Evolutionary conservation across 495 filamentous ascomycete genomes (phyloP).

Genomic region (Lasiosphaeris hirsuta): DNA sequence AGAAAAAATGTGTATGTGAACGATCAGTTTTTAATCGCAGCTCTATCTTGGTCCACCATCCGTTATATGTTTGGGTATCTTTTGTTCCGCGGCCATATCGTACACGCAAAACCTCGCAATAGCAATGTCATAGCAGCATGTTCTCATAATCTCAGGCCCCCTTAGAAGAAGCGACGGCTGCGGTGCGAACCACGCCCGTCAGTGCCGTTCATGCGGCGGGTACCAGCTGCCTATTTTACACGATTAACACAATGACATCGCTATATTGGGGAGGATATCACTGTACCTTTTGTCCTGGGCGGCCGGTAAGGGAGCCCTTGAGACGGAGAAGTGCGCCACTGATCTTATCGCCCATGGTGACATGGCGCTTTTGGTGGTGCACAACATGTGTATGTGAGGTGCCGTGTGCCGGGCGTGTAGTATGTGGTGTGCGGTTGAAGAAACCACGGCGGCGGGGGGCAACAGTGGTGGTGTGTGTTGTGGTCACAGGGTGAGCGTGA

Average conservation of each 20-base stretch:
- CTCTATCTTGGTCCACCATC: too few relatives aligned
- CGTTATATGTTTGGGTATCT: too few relatives aligned
- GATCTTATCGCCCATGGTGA: conserved; percentile 64
- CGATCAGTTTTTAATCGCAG: too few relatives aligned
- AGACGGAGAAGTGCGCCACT: conserved; percentile 65
- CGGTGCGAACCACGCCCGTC: conserved; percentile 53
- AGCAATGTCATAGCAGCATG: not conserved
- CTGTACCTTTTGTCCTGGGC: conserved; percentile 62
- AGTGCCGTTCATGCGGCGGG: conserved; percentile 67
- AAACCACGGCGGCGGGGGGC: conserved; percentile 16
- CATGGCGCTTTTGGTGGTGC: conserved; percentile 56
- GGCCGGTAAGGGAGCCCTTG: conserved; percentile 57
- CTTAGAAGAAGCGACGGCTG: conserved; percentile 15
- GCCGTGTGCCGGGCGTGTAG: conserved; percentile 11
- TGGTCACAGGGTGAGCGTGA: conserved; percentile 7
- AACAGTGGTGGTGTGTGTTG: conserved; percentile 13
- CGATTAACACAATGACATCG: not conserved
- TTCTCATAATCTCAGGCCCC: not conserved
- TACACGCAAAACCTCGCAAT: not conserved
- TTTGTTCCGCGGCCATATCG: not conserved
- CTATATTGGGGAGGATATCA: conserved; percentile 10
- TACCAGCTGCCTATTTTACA: conserved; percentile 58
- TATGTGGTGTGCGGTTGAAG: not conserved
- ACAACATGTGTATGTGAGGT: conserved; percentile 27
- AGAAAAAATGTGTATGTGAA: too few relatives aligned